Conservation (phyloP, 78 protist species). For the Guillardia theta region DNA sequence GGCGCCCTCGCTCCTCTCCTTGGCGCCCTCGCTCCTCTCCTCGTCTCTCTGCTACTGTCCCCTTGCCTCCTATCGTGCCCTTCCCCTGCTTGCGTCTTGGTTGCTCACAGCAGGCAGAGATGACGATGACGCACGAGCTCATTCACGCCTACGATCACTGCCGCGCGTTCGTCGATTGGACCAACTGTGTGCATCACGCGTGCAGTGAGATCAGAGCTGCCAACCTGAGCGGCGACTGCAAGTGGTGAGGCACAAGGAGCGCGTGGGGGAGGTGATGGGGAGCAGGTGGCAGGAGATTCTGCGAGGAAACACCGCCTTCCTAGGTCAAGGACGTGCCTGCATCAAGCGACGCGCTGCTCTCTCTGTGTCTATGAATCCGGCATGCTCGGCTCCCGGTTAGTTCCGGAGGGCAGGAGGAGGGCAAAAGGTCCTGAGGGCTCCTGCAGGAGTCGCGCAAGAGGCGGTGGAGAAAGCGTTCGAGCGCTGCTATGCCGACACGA, state of each 20-base stretch:
- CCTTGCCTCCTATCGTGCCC: background rate
- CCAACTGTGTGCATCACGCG: constrained; percentile 62
- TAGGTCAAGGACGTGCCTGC: background rate
- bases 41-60: background rate
- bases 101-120: background rate
- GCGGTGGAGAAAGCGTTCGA: constrained; percentile 16
- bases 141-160: constrained; percentile 68
- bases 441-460: constrained; percentile 11
- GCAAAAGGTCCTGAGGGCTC: too few species aligned
- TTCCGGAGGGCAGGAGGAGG: too few species aligned
- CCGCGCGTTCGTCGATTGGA: constrained; percentile 53
- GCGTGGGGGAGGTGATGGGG: background rate
- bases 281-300: background rate
- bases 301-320: background rate
- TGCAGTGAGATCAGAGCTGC: constrained; percentile 54
- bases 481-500: background rate
- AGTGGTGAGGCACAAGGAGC: constrained; percentile 20
- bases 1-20: background rate
- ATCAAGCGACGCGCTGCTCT: constrained; percentile 15
- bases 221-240: constrained; percentile 40
- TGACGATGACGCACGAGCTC: constrained; percentile 60
- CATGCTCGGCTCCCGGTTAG: background rate
- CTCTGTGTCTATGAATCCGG: constrained; percentile 26
- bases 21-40: background rate
- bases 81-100: too few species aligned